Evolutionary conservation across 495 filamentous ascomycete species (phyloP).

Genomic region (Aspergillus carlsbadensis): DNA sequence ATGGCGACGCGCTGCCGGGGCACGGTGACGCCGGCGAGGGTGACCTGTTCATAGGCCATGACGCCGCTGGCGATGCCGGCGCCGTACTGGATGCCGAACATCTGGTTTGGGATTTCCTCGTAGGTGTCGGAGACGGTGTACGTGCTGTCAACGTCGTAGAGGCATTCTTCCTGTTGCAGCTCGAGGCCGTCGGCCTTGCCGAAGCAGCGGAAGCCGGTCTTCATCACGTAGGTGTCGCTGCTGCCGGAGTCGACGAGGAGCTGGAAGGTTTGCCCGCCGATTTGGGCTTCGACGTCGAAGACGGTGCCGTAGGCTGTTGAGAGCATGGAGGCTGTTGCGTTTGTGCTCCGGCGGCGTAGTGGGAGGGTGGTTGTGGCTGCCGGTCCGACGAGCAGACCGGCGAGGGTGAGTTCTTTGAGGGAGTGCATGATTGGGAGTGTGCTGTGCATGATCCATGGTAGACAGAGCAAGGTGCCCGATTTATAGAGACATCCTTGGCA

Average conservation of each 20-base stretch:
- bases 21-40: conserved; percentile 53
- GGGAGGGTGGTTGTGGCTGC: not conserved
- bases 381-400: not conserved
- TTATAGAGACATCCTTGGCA: no score
- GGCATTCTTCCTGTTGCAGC: conserved; percentile 34
- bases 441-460: not conserved
- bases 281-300: conserved; percentile 12
- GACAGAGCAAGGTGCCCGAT: not conserved
- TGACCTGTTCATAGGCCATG: conserved; percentile 57
- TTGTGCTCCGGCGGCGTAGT: not conserved
- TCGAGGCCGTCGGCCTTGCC: conserved; percentile 24
- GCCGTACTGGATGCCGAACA: conserved; percentile 60
- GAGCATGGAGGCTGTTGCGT: not conserved
- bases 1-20: conserved; percentile 51
- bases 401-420: not conserved
- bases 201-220: conserved; percentile 48
- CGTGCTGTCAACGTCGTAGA: conserved; percentile 48
- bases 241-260: conserved; percentile 61
- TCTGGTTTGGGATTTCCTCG: conserved; percentile 39
- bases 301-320: not conserved
- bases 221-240: conserved; percentile 60
- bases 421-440: not conserved
- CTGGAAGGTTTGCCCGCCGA: conserved; percentile 38
- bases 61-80: conserved; percentile 54
- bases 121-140: conserved; percentile 35